A percentile compares a stretch with the other conserved stretches of the same genome.
These are phyloP conservation scores for Aristolochia fimbriata DNA, from an alignment of 164 flowering plant species.

Conservation along the genomic window DNA sequence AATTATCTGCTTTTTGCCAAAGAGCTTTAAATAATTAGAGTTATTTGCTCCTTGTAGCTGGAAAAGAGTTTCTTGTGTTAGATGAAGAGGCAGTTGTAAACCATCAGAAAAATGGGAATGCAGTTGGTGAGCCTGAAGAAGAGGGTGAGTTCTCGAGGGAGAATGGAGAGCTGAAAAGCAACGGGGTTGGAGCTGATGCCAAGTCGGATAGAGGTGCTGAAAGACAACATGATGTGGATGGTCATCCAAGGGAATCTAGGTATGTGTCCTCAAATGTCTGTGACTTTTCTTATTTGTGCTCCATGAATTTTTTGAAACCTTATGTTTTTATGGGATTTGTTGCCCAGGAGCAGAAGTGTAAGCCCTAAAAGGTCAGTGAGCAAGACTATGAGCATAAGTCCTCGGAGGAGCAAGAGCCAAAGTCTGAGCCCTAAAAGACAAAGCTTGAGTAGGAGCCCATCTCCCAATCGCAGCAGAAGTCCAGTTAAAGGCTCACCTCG, in stretches of 20 bases:
- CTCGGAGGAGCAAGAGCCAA: slow-evolving; percentile 65
- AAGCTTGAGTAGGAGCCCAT: slow-evolving; percentile 40
- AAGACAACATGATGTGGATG: slow-evolving; percentile 68
- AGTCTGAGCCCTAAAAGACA: slow-evolving; percentile 30
- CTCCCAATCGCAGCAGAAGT: slow-evolving; percentile 40
- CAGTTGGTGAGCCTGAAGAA: slow-evolving; percentile 23
- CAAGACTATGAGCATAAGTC: slow-evolving; percentile 82
- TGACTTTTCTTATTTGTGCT: not conserved
- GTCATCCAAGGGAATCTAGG: slow-evolving; percentile 82
- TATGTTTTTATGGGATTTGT: slow-evolving; percentile 16
- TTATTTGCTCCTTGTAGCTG: slow-evolving; percentile 12
- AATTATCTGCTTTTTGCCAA: too few species aligned
- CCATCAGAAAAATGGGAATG: slow-evolving; percentile 29
- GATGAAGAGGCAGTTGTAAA: slow-evolving; percentile 23
- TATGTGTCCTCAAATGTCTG: slow-evolving; percentile 22
- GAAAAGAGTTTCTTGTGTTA: slow-evolving; percentile 17
- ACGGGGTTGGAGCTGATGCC: slow-evolving; percentile 41
- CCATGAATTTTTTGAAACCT: not conserved
- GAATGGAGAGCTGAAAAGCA: slow-evolving; percentile 59
- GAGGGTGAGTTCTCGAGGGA: slow-evolving; percentile 40
- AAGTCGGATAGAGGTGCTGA: slow-evolving; percentile 42
- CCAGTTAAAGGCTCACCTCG: slow-evolving; percentile 41
- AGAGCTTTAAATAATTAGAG: too few species aligned
- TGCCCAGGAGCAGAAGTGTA: slow-evolving; percentile 75
- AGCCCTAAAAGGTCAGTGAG: slow-evolving; percentile 64